These are phyloP conservation scores for Neurospora hispaniola DNA, from an alignment of 495 filamentous ascomycete species.

Conservation along the genomic window DNA sequence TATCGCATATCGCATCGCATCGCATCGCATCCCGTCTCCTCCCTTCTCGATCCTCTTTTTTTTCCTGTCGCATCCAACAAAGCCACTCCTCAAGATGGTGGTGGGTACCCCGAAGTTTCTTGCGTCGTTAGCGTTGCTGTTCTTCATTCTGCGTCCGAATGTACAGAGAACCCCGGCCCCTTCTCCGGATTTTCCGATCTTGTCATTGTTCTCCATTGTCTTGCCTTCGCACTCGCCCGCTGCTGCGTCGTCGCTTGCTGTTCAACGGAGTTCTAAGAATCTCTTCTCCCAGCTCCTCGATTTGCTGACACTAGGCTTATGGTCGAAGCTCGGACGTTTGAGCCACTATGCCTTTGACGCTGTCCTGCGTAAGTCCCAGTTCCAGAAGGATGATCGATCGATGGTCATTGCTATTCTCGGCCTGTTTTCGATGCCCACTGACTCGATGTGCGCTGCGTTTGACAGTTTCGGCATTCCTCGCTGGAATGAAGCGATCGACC, in stretches of 20 bases:
- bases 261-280: slow-evolving; percentile 24
- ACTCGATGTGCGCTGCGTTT: slow-evolving; percentile 2
- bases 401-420: not conserved
- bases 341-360: slow-evolving; percentile 96
- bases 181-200: not conserved
- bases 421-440: slow-evolving; percentile 11
- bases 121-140: slow-evolving; percentile 2
- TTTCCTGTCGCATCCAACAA: not conserved
- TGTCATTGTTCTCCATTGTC: not conserved
- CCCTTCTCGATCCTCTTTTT: not conserved
- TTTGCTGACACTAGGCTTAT: slow-evolving; percentile 49
- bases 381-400: not conserved
- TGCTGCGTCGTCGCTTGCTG: slow-evolving; percentile 3
- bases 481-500: slow-evolving; percentile 90
- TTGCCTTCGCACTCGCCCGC: not conserved
- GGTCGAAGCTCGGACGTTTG: slow-evolving; percentile 76
- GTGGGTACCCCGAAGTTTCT: slow-evolving; percentile 20
- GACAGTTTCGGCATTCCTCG: slow-evolving; percentile 86
- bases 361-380: slow-evolving; percentile 58
- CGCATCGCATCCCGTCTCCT: not conserved
- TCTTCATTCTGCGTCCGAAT: not conserved
- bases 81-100: slow-evolving; percentile 30
- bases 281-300: slow-evolving; percentile 41
- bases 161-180: not conserved
- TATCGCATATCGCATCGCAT: not conserved